phyloP scores from a whole-genome alignment of 257 asterid species.

The Nicotiana otophora region DNA sequence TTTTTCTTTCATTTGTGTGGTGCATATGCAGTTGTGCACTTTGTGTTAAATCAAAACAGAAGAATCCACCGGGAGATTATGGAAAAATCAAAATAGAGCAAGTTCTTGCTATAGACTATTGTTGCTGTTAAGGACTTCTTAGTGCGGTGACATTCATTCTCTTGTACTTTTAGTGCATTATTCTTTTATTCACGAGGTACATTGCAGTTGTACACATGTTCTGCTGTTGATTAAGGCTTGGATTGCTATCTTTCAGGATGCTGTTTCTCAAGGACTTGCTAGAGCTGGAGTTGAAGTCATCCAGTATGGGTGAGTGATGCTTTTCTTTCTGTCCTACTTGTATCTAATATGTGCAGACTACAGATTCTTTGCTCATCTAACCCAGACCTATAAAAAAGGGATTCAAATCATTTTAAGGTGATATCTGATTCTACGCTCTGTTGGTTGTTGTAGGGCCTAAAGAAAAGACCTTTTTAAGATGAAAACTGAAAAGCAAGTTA shows the following conservation, averaged over 20 bases:
- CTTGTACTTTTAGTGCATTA: not conserved
- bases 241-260: constrained; percentile 57
- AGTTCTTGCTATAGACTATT: not conserved
- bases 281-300: constrained; percentile 77
- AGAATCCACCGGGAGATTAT: not conserved
- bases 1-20: not conserved
- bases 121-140: not conserved
- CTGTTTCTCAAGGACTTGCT: constrained; percentile 84
- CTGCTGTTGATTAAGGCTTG: constrained; percentile 6
- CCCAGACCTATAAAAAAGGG: not conserved
- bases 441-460: not conserved
- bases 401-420: not conserved
- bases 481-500: not conserved
- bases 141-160: not conserved
- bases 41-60: not conserved
- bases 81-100: not conserved
- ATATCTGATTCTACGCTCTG: not conserved
- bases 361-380: not conserved
- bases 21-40: not conserved
- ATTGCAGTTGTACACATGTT: not conserved
- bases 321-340: constrained; percentile 6
- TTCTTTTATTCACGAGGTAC: not conserved
- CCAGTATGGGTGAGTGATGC: constrained; percentile 73
- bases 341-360: constrained; percentile 1
- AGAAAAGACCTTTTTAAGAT: not conserved